Base-by-base conservation (phyloP, 106 monocot genomes). In the Dioscorea alata region DNA sequence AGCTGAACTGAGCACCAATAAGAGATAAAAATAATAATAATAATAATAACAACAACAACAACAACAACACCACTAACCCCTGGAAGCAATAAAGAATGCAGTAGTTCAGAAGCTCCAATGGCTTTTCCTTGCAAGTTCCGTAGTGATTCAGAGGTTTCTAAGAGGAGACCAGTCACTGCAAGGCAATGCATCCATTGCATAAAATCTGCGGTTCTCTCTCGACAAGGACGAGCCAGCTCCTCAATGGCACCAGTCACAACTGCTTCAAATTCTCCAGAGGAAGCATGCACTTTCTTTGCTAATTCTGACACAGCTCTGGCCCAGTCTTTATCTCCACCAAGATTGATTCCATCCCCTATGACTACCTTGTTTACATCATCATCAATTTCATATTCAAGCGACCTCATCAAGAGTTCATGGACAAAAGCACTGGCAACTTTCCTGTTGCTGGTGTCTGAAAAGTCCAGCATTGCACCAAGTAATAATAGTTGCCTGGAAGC, bases 171-270 rank as follows among this genome's bases (percentile, higher is more conserved):
- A 20, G 72, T 70, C 34, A 99, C 70, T 49, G 87, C 77, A 65
- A 99, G 83, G 63, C 99, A 93, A 74, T 99, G 93, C 87, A 87
- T 90, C 99, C 99, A 99, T 67, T 93, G 85, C 33, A 82, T 75
- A 50, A 75, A 76, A 48, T 93, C 82, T 50, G 92, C 99, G 53
- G 73, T 83, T 74, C 99, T 90, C 75, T 99, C 99, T 66, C 99
- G 69, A 58, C 89, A 92, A 28, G 90, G 90, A 50, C 71, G 76
- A 67, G 83, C 87, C 63, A 85, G 87, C 54, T 93, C 87, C 70
- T 83, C 85, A 35, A 93, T 33, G 20, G 79, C 78, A 35, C 31
- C 35, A 66, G 78, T 63, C 4, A 93, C 32, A 24, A 79, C 71
- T 67, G 79, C 81, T 79, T 99, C 99, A 84, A 93, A 99, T 73